These are phyloP conservation scores for Ophiobolus disseminans DNA, from an alignment of 2,329 filamentous ascomycete species.

Conservation along the genomic window DNA sequence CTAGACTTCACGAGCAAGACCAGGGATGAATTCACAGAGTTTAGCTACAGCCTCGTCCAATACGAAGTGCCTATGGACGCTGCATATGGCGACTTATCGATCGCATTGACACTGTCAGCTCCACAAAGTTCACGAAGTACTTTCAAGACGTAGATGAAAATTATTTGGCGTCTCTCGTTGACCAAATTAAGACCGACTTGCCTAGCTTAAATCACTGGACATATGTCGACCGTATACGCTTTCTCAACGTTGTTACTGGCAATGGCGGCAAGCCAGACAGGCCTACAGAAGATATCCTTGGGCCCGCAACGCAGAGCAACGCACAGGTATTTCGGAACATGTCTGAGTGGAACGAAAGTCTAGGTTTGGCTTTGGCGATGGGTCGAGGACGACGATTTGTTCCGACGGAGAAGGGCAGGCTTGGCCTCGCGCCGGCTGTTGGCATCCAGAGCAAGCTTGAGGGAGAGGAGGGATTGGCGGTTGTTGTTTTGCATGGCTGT, in stretches of 20 bases:
- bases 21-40: slow-evolving; percentile 38
- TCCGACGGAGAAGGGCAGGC: slow-evolving; percentile 14
- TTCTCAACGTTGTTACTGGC: slow-evolving; percentile 10
- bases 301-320: neutral
- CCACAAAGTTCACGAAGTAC: slow-evolving; percentile 3
- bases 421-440: slow-evolving; percentile 21
- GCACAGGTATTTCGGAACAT: neutral
- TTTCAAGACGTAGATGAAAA: slow-evolving; percentile 7
- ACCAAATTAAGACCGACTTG: slow-evolving; percentile 10
- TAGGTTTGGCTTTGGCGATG: slow-evolving; percentile 10
- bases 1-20: neutral
- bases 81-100: slow-evolving; percentile 11
- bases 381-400: slow-evolving; percentile 18
- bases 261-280: slow-evolving; percentile 12
- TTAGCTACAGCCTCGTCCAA: slow-evolving; percentile 37
- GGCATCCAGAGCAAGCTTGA: slow-evolving; percentile 3
- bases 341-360: slow-evolving; percentile 7
- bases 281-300: slow-evolving; percentile 17
- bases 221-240: slow-evolving; percentile 12
- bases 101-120: slow-evolving; percentile 11
- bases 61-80: neutral
- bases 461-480: slow-evolving; percentile 8
- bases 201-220: slow-evolving; percentile 11
- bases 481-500: slow-evolving; percentile 25
- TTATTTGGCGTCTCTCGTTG: slow-evolving; percentile 8